A percentile compares a stretch with the other conserved stretches of the same genome.
Conservation (phyloP, 495 filamentous ascomycete species). For the Chlorociboria aeruginascens region DNA sequence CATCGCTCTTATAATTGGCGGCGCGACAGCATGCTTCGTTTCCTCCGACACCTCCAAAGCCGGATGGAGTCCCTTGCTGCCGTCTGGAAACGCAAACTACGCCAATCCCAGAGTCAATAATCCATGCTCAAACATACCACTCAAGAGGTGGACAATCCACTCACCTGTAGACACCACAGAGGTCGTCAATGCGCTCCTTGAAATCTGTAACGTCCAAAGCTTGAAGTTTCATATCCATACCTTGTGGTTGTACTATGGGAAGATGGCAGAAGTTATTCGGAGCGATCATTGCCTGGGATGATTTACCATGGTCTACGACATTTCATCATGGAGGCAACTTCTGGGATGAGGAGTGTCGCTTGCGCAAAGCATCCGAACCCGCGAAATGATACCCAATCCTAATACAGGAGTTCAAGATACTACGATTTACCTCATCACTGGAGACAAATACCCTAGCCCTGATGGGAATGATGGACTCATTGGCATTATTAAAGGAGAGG, state of each 20-base stretch:
- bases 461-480: not conserved
- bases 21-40: not conserved
- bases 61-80: not conserved
- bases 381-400: not conserved
- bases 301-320: conserved; percentile 1
- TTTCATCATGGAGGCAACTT: conserved; percentile 2
- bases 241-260: not conserved
- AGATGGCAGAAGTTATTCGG: not conserved
- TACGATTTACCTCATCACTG: conserved; percentile 1
- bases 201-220: not conserved
- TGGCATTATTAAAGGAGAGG: not conserved
- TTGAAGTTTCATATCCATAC: not conserved
- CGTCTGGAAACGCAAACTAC: not conserved
- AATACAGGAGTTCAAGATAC: not conserved
- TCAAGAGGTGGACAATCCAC: not conserved
- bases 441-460: conserved; percentile 1
- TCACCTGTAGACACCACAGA: not conserved
- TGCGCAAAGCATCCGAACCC: not conserved
- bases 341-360: not conserved
- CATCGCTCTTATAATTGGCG: not conserved
- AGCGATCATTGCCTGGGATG: conserved; percentile 1
- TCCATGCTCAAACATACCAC: not conserved
- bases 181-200: not conserved
- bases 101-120: not conserved
- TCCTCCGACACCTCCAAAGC: not conserved